phyloP scores from a whole-genome alignment of 2,329 filamentous ascomycete genomes.

The Plenodomus tracheiphilus region DNA sequence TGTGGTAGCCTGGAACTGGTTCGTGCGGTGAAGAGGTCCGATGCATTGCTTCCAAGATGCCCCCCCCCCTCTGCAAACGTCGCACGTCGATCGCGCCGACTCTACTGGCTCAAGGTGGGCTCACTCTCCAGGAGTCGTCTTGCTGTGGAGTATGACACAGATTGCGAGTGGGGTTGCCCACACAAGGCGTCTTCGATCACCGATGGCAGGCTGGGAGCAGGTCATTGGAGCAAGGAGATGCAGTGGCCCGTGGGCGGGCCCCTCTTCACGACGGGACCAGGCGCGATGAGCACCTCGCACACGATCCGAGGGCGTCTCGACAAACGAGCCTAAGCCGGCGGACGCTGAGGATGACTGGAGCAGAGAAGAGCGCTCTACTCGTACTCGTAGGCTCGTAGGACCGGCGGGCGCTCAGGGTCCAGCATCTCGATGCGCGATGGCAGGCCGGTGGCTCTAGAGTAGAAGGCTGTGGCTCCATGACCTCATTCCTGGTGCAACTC shows the following conservation, averaged over 20 bases:
- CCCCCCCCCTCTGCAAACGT: no score
- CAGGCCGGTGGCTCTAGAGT: not conserved
- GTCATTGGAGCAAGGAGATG: not conserved
- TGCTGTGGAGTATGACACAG: no score
- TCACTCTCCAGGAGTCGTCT: no score
- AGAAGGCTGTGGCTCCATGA: slow-evolving; percentile 4
- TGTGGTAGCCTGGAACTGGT: no score
- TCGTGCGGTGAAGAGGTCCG: no score
- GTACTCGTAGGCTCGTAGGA: not conserved
- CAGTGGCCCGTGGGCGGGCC: slow-evolving; percentile 7
- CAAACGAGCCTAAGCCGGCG: not conserved
- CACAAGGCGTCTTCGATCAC: not conserved
- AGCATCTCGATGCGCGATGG: not conserved
- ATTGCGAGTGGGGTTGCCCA: not conserved
- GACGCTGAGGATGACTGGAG: not conserved
- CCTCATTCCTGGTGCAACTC: not conserved
- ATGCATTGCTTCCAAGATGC: no score
- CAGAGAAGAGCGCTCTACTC: no score
- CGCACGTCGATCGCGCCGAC: no score
- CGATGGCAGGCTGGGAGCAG: not conserved
- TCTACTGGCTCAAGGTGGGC: no score
- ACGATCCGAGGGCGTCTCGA: slow-evolving; percentile 11
- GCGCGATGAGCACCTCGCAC: slow-evolving; percentile 21
- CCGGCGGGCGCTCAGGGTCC: not conserved
- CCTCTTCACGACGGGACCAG: slow-evolving; percentile 10